phyloP scores from a whole-genome alignment of 305 asterid genomes.

The Striga hermonthica region DNA sequence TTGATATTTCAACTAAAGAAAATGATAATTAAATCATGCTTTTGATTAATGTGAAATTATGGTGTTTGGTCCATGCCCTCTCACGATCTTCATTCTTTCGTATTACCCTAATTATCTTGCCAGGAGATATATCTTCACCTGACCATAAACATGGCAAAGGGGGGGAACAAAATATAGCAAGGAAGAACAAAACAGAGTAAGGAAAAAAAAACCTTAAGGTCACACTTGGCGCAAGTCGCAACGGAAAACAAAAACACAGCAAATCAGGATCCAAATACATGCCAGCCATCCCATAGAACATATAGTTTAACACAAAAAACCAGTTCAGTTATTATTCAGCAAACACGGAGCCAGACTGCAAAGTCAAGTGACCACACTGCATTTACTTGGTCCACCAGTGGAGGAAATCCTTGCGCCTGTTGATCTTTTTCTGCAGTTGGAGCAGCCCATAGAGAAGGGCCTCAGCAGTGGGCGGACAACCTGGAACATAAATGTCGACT shows the following conservation, averaged over 20 bases:
- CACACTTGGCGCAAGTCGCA: too few relatives aligned
- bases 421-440: conserved; percentile 70
- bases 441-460: conserved; percentile 62
- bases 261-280: conserved; percentile 5
- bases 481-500: conserved; percentile 66
- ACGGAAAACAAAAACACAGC: background rate
- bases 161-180: too few relatives aligned
- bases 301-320: background rate
- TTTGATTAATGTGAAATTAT: too few relatives aligned
- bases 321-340: conserved; percentile 28
- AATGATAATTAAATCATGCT: too few relatives aligned
- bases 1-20: too few relatives aligned
- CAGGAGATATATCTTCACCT: too few relatives aligned
- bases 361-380: conserved; percentile 13
- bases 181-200: too few relatives aligned
- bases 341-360: conserved; percentile 26
- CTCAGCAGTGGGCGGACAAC: conserved; percentile 73
- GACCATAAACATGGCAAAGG: too few relatives aligned
- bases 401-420: conserved; percentile 63
- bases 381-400: conserved; percentile 63
- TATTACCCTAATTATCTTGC: too few relatives aligned
- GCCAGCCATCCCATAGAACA: conserved; percentile 11
- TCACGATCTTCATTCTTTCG: too few relatives aligned
- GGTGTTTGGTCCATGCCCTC: too few relatives aligned
- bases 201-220: too few relatives aligned